Base-by-base conservation (phyloP, 2,329 filamentous ascomycete species). In the Delphinella strobiligena region DNA sequence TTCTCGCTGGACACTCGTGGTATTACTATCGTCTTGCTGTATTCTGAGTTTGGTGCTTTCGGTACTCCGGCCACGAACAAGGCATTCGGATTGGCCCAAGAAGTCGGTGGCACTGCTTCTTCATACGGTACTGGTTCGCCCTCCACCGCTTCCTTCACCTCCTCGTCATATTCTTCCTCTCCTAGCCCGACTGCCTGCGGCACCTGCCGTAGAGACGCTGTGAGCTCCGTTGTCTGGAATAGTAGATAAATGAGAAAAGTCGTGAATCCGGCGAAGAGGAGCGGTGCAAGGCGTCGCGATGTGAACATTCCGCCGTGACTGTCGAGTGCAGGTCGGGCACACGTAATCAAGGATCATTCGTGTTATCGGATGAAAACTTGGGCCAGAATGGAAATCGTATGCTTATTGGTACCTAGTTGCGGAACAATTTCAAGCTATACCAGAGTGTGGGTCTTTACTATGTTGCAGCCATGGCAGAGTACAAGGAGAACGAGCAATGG, bases 21-120 rank as follows among this genome's bases (percentile, higher is more conserved):
- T 36, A 78, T 62, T 4, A 80, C 69, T 17, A 79, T 52, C 1
- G 60, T 62, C 18, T 68, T 69, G 3, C 70, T 71, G 49, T 74
- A 77, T 31, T 64, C 65, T 44, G 62, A 60, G 1, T 66, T 66
- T 0, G 60, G 47, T 0, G 68, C 62, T 42, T 68, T 66, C 5
- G 60, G 54, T 3, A 51, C 47, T 3, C 58, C 55, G 22, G 51
- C 24, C n/a, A 53, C 45, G 45, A 56, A 55, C 3, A 36, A 36
- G 9, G 40, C 30, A 18, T 42, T 42, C 11, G 40, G 35, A 12
- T 42, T 38, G 12, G 40, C 40, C n/a, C n/a, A 33, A 14, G 31
- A 33, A 37, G 33, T 10, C 22, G 35, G 11, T 38, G 30, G 24
- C 37, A 36, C 16, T 37, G 34, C 30, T 41, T 37, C 18, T 16